These are phyloP conservation scores for Nymphaea thermarum DNA, from an alignment of 164 flowering plant genomes.

Conservation along the genomic window DNA sequence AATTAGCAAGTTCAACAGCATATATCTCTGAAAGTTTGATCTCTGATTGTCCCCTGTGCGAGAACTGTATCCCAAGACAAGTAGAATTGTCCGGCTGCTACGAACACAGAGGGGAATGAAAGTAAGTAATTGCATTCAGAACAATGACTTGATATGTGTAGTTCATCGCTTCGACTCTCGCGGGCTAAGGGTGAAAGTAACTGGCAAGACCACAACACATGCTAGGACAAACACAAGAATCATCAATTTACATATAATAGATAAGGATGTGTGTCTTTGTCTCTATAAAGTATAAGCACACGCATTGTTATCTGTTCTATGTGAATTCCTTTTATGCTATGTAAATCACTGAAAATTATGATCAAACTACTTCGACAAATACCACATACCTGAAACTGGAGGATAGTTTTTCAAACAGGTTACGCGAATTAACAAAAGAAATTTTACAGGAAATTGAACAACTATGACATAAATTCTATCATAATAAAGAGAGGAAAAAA, in stretches of 20 bases:
- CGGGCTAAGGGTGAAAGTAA: no score
- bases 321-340: not conserved
- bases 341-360: not conserved
- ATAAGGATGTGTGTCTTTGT: not conserved
- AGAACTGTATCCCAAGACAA: conserved; percentile 38
- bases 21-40: conserved; percentile 54
- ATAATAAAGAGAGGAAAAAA: not conserved
- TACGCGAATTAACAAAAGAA: not conserved
- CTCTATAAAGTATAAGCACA: not conserved
- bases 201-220: not conserved
- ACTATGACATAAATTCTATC: not conserved
- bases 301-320: not conserved
- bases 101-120: not conserved
- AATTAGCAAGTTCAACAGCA: conserved; percentile 45
- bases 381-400: not conserved
- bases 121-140: not conserved
- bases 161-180: not conserved
- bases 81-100: conserved; percentile 23
- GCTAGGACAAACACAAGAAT: not conserved
- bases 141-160: not conserved
- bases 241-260: not conserved
- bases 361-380: not conserved
- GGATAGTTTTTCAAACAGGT: not conserved
- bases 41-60: conserved; percentile 21
- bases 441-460: not conserved